phyloP scores from a whole-genome alignment of 1,284 basidiomycete genomes.

The Neotropicomus parvogracilis region DNA sequence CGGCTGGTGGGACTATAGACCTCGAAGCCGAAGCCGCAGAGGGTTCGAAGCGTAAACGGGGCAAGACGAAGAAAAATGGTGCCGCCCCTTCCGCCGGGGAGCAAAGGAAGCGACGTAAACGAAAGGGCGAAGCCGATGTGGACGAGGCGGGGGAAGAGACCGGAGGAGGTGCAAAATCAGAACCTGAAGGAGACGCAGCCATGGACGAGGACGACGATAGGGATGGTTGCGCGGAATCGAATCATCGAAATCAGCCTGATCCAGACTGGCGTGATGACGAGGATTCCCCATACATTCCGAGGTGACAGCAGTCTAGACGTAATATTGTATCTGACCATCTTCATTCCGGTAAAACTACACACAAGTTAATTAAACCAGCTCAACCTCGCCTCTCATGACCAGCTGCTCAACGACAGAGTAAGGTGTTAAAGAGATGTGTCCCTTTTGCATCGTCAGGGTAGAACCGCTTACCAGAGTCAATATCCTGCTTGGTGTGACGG shows the following conservation, averaged over 20 bases:
- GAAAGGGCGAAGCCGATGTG: conserved; percentile 38
- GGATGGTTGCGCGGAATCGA: conserved; percentile 23
- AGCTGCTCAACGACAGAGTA: conserved; percentile 70
- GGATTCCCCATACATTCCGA: conserved; percentile 33
- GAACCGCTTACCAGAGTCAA: conserved; percentile 46
- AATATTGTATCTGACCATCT: conserved; percentile 7
- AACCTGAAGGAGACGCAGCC: conserved; percentile 29
- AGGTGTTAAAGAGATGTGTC: conserved; percentile 67
- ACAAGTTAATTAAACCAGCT: conserved; percentile 53
- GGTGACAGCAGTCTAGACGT: conserved; percentile 20
- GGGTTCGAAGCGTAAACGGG: conserved; percentile 49
- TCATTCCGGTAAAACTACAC: conserved; percentile 18
- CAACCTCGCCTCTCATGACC: conserved; percentile 62
- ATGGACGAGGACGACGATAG: conserved; percentile 39
- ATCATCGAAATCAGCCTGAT: conserved; percentile 24
- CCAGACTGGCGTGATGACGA: conserved; percentile 29
- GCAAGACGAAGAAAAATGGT: conserved; percentile 51
- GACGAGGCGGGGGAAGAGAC: conserved; percentile 30
- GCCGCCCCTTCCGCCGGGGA: conserved; percentile 28
- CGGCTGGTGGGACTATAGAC: conserved; percentile 72
- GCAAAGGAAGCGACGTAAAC: conserved; percentile 40
- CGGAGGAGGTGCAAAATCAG: conserved; percentile 29
- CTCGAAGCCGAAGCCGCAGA: conserved; percentile 60
- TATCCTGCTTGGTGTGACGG: neutral
- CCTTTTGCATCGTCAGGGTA: conserved; percentile 60